A percentile compares a stretch with the other conserved stretches of the same genome.
phyloP scores from a whole-genome alignment of 345 rosid species.

The Ricinus communis region DNA sequence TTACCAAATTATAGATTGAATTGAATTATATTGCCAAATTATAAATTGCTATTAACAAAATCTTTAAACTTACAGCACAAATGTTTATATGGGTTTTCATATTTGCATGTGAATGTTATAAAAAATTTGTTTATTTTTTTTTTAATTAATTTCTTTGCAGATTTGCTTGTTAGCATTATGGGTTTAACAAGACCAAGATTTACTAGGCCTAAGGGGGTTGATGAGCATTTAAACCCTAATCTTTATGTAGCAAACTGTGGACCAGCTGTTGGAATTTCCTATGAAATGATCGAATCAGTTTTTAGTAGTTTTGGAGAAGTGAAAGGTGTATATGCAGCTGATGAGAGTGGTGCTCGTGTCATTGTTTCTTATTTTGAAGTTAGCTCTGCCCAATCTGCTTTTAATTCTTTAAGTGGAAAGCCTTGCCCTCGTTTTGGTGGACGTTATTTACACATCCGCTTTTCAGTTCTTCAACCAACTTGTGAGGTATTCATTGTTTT shows the following conservation, averaged over 20 bases:
- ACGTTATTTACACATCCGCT: slow-evolving; percentile 69
- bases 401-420: slow-evolving; percentile 47
- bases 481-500: slow-evolving; percentile 37
- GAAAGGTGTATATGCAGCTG: slow-evolving; percentile 73
- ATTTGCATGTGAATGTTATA: no score
- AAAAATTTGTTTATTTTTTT: no score
- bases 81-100: no score
- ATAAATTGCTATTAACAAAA: no score
- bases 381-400: slow-evolving; percentile 58
- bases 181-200: slow-evolving; percentile 48
- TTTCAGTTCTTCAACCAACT: slow-evolving; percentile 54
- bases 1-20: no score
- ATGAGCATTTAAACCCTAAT: slow-evolving; percentile 41
- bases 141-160: not conserved
- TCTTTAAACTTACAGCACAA: no score
- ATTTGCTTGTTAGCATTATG: slow-evolving; percentile 26
- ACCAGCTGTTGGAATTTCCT: slow-evolving; percentile 73
- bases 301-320: slow-evolving; percentile 67
- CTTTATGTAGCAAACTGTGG: slow-evolving; percentile 94
- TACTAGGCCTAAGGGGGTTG: slow-evolving; percentile 41
- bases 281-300: slow-evolving; percentile 50
- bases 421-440: slow-evolving; percentile 67
- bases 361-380: slow-evolving; percentile 56
- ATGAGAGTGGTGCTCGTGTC: slow-evolving; percentile 85
- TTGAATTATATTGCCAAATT: no score